Evolutionary conservation across 148 eudicot genomes (phyloP), one percentile per base, ranked within the genome.

Genomic region (Gaultheria prostrata): DNA sequence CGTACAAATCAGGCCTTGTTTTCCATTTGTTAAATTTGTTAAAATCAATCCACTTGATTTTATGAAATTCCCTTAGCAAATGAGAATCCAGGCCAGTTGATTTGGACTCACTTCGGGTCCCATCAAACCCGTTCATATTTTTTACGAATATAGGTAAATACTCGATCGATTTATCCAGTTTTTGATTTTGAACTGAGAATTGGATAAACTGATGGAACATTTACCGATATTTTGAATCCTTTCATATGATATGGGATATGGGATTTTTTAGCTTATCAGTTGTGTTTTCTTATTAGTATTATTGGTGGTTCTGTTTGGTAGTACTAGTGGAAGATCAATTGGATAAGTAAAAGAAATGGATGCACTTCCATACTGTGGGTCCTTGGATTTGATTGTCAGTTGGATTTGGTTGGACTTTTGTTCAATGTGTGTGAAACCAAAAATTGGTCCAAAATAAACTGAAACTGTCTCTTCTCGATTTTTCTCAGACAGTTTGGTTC

Each of bases 401-500:
- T n/a, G n/a, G n/a, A n/a, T n/a, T n/a, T n/a, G n/a, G n/a, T n/a
- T 39, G 43, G 43, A 39, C 43, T 39, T 9, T 71, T 80, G 20
- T 71, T 71, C 65, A 56, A 33, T 71, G 1, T 39, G 18, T 21
- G 26, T 3, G 21, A 28, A 67, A 28, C 12, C 65, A 76, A 43
- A 30, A 17, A 18, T 81, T 45, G 45, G 28, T 85, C 54, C 77
- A 61, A 39, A 39, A 39, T 39, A 39, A 46, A 30, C 76, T 79
- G 7, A 35, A 69, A 5, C 56, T 28, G 1, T 33, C 70, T 83
- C 18, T 14, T 69, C 79, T 67, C 12, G 39, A 69, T 53, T 70
- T 43, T 54, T 26, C 26, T 39, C 7, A 14, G 63, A 32, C 33
- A 74, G 49, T 75, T 76, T 80, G 77, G 56, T 30, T 80, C 85